Conservation (phyloP, 495 filamentous ascomycete genomes). For the Daldinia vernicosa region DNA sequence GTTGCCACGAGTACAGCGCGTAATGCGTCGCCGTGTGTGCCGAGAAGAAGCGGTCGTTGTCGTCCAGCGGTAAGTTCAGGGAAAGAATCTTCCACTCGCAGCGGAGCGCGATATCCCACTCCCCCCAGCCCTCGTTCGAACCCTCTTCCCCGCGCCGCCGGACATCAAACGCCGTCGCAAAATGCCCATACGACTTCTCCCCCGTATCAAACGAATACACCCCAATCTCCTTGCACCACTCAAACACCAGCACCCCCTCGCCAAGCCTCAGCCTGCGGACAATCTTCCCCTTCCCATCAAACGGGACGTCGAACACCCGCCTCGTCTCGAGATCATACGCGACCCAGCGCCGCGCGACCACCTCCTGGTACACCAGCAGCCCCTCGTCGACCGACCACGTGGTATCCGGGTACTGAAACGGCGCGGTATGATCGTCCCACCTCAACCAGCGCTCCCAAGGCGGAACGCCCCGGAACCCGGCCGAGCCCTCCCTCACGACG, state of each 20-base stretch:
- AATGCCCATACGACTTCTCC: slow-evolving; percentile 69
- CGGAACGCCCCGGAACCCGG: too few species aligned
- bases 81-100: slow-evolving; percentile 76
- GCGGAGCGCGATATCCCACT: slow-evolving; percentile 63
- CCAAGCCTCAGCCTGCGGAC: slow-evolving; percentile 68
- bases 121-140: slow-evolving; percentile 13
- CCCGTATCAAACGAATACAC: slow-evolving; percentile 16
- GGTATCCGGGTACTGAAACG: slow-evolving; percentile 63
- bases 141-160: not conserved
- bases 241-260: slow-evolving; percentile 65
- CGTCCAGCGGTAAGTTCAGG: slow-evolving; percentile 67
- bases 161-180: slow-evolving; percentile 70
- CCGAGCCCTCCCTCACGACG: too few species aligned
- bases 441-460: slow-evolving; percentile 66
- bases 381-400: slow-evolving; percentile 66
- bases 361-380: slow-evolving; percentile 64
- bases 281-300: slow-evolving; percentile 62
- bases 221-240: slow-evolving; percentile 66
- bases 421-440: slow-evolving; percentile 51
- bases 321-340: slow-evolving; percentile 64
- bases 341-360: slow-evolving; percentile 48
- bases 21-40: slow-evolving; percentile 70
- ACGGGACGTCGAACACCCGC: slow-evolving; percentile 60
- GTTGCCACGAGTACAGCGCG: slow-evolving; percentile 73
- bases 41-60: slow-evolving; percentile 70